These are phyloP conservation scores for Microbotryum saponariae DNA, from an alignment of 1,284 basidiomycete genomes.

Conservation along the genomic window DNA sequence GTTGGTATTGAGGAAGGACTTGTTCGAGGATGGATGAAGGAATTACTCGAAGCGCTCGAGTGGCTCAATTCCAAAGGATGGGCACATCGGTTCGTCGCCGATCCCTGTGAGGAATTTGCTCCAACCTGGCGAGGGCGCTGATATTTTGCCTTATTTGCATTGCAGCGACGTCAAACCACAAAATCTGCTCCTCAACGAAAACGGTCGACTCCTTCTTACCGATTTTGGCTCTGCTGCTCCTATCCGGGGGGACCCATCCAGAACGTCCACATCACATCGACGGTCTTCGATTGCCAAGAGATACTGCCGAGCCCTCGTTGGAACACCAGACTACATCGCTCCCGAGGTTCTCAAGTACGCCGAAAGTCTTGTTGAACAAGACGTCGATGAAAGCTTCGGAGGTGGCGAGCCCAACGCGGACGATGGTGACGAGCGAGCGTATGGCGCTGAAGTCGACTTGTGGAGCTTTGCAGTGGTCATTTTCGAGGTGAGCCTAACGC, in stretches of 20 bases:
- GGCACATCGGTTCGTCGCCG: slow-evolving; percentile 61
- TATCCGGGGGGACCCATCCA: slow-evolving; percentile 39
- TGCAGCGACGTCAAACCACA: slow-evolving; percentile 83
- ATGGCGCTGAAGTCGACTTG: slow-evolving; percentile 81
- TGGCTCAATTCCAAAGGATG: slow-evolving; percentile 83
- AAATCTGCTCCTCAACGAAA: slow-evolving; percentile 68
- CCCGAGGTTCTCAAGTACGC: slow-evolving; percentile 77
- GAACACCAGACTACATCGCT: slow-evolving; percentile 89
- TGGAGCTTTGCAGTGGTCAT: slow-evolving; percentile 86
- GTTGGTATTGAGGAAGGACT: slow-evolving; percentile 54
- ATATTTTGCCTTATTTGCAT: neutral
- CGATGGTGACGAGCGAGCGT: slow-evolving; percentile 47
- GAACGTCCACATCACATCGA: slow-evolving; percentile 17
- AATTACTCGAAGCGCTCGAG: slow-evolving; percentile 66
- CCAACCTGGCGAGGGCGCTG: neutral
- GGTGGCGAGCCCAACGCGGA: slow-evolving; percentile 21
- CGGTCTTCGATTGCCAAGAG: slow-evolving; percentile 47
- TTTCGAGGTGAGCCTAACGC: slow-evolving; percentile 44
- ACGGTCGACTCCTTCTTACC: slow-evolving; percentile 62
- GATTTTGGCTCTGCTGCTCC: slow-evolving; percentile 86
- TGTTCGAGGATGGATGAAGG: slow-evolving; percentile 72
- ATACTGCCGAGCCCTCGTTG: slow-evolving; percentile 70
- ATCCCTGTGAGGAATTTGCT: neutral
- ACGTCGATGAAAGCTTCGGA: slow-evolving; percentile 29
- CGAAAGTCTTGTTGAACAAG: slow-evolving; percentile 57